Evolutionary conservation across 805 yeast genomes (phyloP).

Genomic region (Candida verbasci): DNA sequence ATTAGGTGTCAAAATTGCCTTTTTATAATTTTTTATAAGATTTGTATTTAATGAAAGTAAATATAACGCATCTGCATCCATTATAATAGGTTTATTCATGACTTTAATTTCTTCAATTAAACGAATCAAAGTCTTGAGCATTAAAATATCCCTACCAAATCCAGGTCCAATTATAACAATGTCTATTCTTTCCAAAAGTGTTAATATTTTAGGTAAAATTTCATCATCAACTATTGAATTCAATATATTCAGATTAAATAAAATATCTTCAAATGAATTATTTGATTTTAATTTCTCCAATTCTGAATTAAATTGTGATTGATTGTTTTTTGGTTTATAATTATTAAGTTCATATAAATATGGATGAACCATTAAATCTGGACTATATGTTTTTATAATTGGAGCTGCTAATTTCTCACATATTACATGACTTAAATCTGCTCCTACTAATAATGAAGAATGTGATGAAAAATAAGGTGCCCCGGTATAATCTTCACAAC

Average conservation of each 20-base stretch:
- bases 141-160: conserved; percentile 72
- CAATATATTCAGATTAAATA: conserved; percentile 17
- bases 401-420: conserved; percentile 78
- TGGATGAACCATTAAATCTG: conserved; percentile 96
- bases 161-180: conserved; percentile 92
- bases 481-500: conserved; percentile 94
- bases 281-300: conserved; percentile 12
- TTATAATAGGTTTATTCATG: conserved; percentile 61
- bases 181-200: conserved; percentile 63
- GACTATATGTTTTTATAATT: conserved; percentile 82
- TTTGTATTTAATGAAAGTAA: conserved; percentile 57
- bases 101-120: conserved; percentile 55
- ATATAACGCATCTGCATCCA: conserved; percentile 89
- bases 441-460: conserved; percentile 79
- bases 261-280: conserved; percentile 16
- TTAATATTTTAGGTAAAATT: conserved; percentile 52
- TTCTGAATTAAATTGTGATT: conserved; percentile 9
- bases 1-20: conserved; percentile 84
- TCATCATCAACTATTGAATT: conserved; percentile 33
- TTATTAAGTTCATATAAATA: conserved; percentile 54
- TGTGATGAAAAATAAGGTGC: conserved; percentile 92
- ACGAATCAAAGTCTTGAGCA: conserved; percentile 56
- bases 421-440: conserved; percentile 85
- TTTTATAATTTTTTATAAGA: conserved; percentile 48
- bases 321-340: conserved; percentile 15